phyloP scores from a whole-genome alignment of 78 protist genomes.

The Dictyostelium capitatum region DNA sequence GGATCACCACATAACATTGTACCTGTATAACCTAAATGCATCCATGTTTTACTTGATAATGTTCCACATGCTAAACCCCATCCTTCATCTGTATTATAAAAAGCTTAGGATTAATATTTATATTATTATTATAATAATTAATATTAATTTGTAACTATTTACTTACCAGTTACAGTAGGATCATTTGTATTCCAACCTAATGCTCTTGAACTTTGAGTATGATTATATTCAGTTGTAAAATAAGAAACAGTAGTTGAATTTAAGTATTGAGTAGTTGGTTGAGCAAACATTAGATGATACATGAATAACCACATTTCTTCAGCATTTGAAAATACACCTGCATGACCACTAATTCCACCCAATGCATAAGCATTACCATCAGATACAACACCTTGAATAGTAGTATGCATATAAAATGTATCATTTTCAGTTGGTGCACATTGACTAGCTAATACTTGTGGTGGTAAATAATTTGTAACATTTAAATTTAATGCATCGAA shows the following conservation, averaged over 20 bases:
- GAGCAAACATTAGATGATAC: constrained; percentile 44
- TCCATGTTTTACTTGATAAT: constrained; percentile 82
- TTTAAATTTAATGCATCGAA: constrained; percentile 24
- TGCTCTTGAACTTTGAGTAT: constrained; percentile 81
- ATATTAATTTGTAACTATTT: background rate
- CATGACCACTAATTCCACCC: constrained; percentile 94
- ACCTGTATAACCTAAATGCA: constrained; percentile 93
- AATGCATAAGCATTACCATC: constrained; percentile 92
- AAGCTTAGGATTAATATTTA: too few relatives aligned
- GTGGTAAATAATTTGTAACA: constrained; percentile 75
- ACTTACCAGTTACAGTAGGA: constrained; percentile 74
- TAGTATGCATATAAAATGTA: constrained; percentile 76
- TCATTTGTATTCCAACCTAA: constrained; percentile 83
- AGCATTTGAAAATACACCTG: constrained; percentile 89
- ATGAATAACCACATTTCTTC: constrained; percentile 66
- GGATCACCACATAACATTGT: constrained; percentile 89
- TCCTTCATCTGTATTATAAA: constrained; percentile 45
- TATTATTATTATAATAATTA: background rate
- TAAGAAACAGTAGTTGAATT: constrained; percentile 82
- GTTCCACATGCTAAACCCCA: constrained; percentile 75
- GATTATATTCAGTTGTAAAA: constrained; percentile 82
- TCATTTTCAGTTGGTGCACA: constrained; percentile 88
- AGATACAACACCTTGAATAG: constrained; percentile 87
- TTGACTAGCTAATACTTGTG: background rate
- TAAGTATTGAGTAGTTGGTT: constrained; percentile 11